A percentile compares a stretch with the other conserved stretches of the same genome.
phyloP scores from a whole-genome alignment of 352 stramenopile genomes.

The Phytophthora pini region DNA sequence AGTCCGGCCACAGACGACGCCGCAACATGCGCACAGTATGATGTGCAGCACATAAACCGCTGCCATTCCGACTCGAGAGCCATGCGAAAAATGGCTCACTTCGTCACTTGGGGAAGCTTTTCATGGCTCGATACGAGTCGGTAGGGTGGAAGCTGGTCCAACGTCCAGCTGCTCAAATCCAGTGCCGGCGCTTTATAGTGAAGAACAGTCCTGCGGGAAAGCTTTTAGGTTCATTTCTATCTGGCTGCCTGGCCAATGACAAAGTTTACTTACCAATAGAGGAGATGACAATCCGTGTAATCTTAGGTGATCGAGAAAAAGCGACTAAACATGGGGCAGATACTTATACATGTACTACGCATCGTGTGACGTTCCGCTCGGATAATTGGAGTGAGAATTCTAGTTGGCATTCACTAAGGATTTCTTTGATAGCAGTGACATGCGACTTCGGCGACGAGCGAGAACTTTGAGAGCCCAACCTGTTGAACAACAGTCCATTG shows the following conservation, averaged over 20 bases:
- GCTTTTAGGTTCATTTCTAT: background rate
- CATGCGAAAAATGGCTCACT: conserved; percentile 2
- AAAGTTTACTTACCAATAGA: background rate
- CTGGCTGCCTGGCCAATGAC: background rate
- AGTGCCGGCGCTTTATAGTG: background rate
- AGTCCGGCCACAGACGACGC: conserved; percentile 8
- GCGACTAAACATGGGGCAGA: no score
- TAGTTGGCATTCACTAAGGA: background rate
- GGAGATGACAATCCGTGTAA: background rate
- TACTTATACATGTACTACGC: no score
- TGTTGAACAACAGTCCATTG: no score
- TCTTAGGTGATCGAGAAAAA: no score
- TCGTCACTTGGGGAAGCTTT: conserved; percentile 2
- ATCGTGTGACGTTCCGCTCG: no score
- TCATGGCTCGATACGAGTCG: background rate
- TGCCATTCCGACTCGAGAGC: background rate
- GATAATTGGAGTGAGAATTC: background rate
- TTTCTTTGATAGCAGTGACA: background rate
- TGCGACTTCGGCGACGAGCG: background rate
- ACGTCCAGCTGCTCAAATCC: background rate
- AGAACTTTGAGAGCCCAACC: background rate
- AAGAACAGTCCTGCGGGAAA: background rate
- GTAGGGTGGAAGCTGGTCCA: background rate
- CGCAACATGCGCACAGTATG: conserved; percentile 3
- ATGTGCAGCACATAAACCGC: conserved; percentile 15